Evolutionary conservation across 805 yeast genomes (phyloP), one percentile per base, ranked within the genome.

Genomic region (Teunomyces panamensis): DNA sequence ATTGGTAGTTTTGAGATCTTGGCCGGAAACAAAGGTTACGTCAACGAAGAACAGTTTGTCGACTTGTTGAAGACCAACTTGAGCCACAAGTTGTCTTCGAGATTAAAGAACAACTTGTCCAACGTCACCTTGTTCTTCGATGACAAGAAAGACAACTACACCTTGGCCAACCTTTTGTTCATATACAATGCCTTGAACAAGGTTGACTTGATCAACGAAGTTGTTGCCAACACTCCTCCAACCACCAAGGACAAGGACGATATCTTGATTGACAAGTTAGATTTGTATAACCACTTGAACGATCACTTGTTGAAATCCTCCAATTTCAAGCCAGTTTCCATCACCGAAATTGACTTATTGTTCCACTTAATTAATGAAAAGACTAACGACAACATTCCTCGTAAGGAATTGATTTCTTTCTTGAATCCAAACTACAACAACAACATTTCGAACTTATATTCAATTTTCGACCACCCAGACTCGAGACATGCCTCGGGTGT

Each of bases 401-500:
- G 78, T 56, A 66, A 64, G 51, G 75, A 71, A 46, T 62, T 73
- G 55, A 69, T 73, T 50, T 65, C 72, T 9, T 64, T 64, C 47
- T 80, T 87, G 56, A 83, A 92, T 44, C 89, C 92, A 53, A 70
- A 68, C 56, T 71, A 65, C 55, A 55, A 60, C 49, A 70, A 69
- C 55, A 72, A 72, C 53, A 52, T 59, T 36, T 59, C 60, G 14
- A 60, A 69, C n/a, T 61, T 69, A 49, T 58, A 60, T 45, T 55
- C 72, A 32, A 68, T 71, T 37, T 73, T 69, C 53, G 75, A 69
- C 33, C 76, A 73, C 47, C 74, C 75, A 1, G 68, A 73, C 28
- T 60, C 73, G n/a, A 62, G 62, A 41, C 75, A 73, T 27, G 56
- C 65, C 26, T 46, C 48, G 16, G 43, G 43, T 7, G 35, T 42